Evolutionary conservation across 2,329 filamentous ascomycete species (phyloP), one percentile per base, ranked within the genome.

Genomic region (Alternaria arbusti): DNA sequence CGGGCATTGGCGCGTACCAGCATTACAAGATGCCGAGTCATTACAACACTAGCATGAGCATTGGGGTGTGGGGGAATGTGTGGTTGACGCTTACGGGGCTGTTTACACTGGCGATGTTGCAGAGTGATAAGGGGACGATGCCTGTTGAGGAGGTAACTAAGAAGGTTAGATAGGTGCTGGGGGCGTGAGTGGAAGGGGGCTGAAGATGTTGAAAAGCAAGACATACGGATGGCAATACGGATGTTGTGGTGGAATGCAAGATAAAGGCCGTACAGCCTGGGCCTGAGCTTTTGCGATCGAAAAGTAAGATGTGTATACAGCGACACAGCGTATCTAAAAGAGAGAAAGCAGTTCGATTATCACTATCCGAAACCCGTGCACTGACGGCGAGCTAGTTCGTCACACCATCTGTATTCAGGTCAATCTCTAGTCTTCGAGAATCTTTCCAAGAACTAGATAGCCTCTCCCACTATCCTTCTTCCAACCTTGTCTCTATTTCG

Each of bases 1-100:
- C 70, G 8, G 71, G 69, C 1, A 56, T 69, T 20, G 71, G 71
- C 5, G 70, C 71, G 12, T 74, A 68, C 17, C 67, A 74, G 64
- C 71, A 74, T 56, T 74, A 74, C 43, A 72, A 67, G 52, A 36
- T 74, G 13, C 70, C 68, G 11, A 70, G 56, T 17, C 71, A 74
- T 51, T 71, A 73, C 26, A 74, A 74, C 23, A 69, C 66, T 0
- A 69, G 67, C 36, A 74, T 74, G 71, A 65, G 60, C 1, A 70
- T 74, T 63, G 71, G 71, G 0, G 71, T 71, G 4, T 74, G 71
- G 71, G 71, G 69, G 0, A 74, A 74, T 51, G 67, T 72, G 22
- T 74, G 70, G 70, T 63, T 74, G 65, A 66, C 66, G 6, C 23
- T 70, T 12, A 67, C 69, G 13, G 71, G 71, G 0, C 2, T 68